Evolutionary conservation across 371 early-diverging fungal species (phyloP).

Genomic region (Choanephora cucurbitarum): DNA sequence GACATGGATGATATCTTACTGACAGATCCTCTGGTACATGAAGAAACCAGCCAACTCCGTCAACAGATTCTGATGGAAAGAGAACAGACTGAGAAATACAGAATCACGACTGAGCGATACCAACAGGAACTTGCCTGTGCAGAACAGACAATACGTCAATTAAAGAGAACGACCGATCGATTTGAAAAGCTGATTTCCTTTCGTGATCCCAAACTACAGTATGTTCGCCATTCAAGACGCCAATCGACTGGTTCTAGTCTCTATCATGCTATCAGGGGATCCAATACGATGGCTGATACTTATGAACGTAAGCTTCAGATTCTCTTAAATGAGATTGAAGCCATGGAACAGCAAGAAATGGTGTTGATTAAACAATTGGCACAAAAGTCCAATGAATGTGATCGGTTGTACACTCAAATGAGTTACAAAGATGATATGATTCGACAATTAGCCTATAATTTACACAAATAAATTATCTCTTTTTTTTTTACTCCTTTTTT

Average conservation of each 20-base stretch:
- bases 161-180: slow-evolving; percentile 7
- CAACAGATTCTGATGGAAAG: slow-evolving; percentile 19
- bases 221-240: slow-evolving; percentile 1
- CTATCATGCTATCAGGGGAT: not conserved
- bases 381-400: slow-evolving; percentile 6
- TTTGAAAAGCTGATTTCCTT: slow-evolving; percentile 4
- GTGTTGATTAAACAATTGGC: slow-evolving; percentile 1
- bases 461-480: slow-evolving; percentile 11
- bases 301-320: slow-evolving; percentile 27
- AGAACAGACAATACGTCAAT: not conserved
- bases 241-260: slow-evolving; percentile 6
- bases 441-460: slow-evolving; percentile 17
- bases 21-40: slow-evolving; percentile 16
- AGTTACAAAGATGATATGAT: slow-evolving; percentile 20
- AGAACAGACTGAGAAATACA: slow-evolving; percentile 12
- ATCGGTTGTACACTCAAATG: slow-evolving; percentile 8
- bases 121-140: slow-evolving; percentile 1
- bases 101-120: not conserved
- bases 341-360: slow-evolving; percentile 26
- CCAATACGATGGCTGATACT: not conserved
- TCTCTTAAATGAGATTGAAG: slow-evolving; percentile 27
- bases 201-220: not conserved
- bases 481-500: slow-evolving; percentile 2
- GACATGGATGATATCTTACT: too few relatives aligned
- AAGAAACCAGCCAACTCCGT: slow-evolving; percentile 19